Conservation (phyloP, 129 eudicot species). For the Arctium lappa region DNA sequence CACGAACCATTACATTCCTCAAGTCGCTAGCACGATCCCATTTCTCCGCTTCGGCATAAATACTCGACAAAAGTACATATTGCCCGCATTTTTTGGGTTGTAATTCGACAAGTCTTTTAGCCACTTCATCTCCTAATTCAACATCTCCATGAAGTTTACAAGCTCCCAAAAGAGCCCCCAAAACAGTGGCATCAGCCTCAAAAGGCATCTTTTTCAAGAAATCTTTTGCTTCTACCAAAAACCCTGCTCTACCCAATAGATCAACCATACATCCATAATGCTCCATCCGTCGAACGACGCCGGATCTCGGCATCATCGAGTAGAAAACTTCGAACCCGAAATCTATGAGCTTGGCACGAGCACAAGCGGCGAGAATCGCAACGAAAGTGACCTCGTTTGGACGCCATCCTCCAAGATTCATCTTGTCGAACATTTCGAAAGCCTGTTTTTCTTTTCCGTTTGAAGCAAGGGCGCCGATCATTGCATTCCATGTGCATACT, state of each 20-base stretch:
- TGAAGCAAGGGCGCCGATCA: constrained; percentile 57
- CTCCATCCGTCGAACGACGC: constrained; percentile 62
- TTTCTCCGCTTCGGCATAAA: constrained; percentile 63
- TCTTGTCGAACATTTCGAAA: constrained; percentile 48
- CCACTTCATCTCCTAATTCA: constrained; percentile 63
- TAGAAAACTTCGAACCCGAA: constrained; percentile 57
- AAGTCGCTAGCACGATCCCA: constrained; percentile 64
- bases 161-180: constrained; percentile 86
- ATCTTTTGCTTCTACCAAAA: constrained; percentile 58
- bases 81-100: constrained; percentile 60
- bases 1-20: constrained; percentile 56
- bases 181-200: constrained; percentile 66
- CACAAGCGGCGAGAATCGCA: constrained; percentile 66
- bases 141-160: constrained; percentile 76
- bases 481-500: constrained; percentile 71
- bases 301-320: constrained; percentile 47
- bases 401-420: constrained; percentile 35
- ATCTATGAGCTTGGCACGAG: constrained; percentile 52
- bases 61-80: constrained; percentile 56
- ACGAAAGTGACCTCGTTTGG: constrained; percentile 76
- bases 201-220: constrained; percentile 68
- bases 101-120: constrained; percentile 37
- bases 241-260: constrained; percentile 73
- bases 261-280: constrained; percentile 94
- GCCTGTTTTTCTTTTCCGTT: constrained; percentile 60